These are phyloP conservation scores for Phoma herbarum DNA, from an alignment of 2,329 filamentous ascomycete genomes.

Conservation along the genomic window DNA sequence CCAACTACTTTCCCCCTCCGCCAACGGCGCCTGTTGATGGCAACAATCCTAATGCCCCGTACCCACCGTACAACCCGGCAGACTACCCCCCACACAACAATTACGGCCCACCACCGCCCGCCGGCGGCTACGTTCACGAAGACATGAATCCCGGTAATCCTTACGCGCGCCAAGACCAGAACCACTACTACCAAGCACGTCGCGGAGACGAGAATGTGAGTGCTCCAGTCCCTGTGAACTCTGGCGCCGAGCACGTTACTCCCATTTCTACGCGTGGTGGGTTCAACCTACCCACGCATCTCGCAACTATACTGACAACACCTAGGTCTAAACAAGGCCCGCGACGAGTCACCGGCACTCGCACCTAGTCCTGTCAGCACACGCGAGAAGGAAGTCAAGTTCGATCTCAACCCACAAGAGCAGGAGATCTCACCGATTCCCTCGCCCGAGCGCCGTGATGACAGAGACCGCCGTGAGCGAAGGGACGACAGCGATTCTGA, in stretches of 20 bases:
- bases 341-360: slow-evolving; percentile 12
- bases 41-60: slow-evolving; percentile 37
- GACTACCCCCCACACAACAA: slow-evolving; percentile 52
- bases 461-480: slow-evolving; percentile 4
- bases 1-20: slow-evolving; percentile 61
- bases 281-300: slow-evolving; percentile 27
- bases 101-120: slow-evolving; percentile 40
- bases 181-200: slow-evolving; percentile 48
- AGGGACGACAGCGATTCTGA: neutral
- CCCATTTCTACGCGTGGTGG: slow-evolving; percentile 26
- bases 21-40: slow-evolving; percentile 45
- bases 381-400: slow-evolving; percentile 50
- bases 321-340: slow-evolving; percentile 23
- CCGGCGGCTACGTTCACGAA: slow-evolving; percentile 38
- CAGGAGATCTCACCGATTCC: slow-evolving; percentile 29
- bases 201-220: slow-evolving; percentile 61
- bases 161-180: slow-evolving; percentile 36
- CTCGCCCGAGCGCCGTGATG: slow-evolving; percentile 21
- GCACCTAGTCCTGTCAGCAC: slow-evolving; percentile 27
- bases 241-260: slow-evolving; percentile 30
- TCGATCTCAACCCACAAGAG: slow-evolving; percentile 48
- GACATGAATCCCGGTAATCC: slow-evolving; percentile 43
- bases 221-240: slow-evolving; percentile 50
- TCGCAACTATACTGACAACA: slow-evolving; percentile 34
- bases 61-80: slow-evolving; percentile 53